Base-by-base conservation (phyloP, 192 early-diverging fungal species). In the Entomortierella lignicola region DNA sequence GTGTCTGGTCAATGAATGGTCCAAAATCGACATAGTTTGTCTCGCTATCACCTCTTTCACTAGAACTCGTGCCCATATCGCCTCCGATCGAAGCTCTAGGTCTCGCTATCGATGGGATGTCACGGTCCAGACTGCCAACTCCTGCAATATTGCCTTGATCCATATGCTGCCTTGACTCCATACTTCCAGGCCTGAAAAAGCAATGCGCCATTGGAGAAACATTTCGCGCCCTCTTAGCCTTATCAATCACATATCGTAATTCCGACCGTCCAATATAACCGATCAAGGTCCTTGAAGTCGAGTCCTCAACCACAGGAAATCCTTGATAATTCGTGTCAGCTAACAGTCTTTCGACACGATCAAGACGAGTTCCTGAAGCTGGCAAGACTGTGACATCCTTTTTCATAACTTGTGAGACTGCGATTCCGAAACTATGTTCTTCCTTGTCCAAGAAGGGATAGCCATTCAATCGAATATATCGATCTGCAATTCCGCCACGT, bases 381-480 rank as follows among this genome's bases (percentile, higher is more conserved):
- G 91, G 85, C 58, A 94, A 60, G 4, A 91, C 86, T 0, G 77
- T 69, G 27, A 91, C 81, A 51, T 90, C 71, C 17, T 85, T 84
- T 67, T 87, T 85, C 82, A 92, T 88, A 2, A 90, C 88, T 43
- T 86, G 87, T 11, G 85, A 77, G 56, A 87, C 83, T 58, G 70
- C 57, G 55, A 71, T 69, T 10, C 86, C 88, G 69, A 90, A 87
- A n/a, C 85, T 81, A 63, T 90, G 84, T 27, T 91, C 90, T 37
- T 88, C 88, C 43, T 92, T 93, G 69, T 93, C 92, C 32, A 93
- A 71, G 61, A 93, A 92, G 5, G 94, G 94, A 55, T 92, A 85
- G 3, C 92, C 92, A 54, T 94, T 93, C 50, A 94, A 73, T 47
- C 89, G 85, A 37, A 95, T 94, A 47, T 91, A 89, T 34, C 91